phyloP scores from a whole-genome alignment of 1,139 yeast genomes.

The Scheffersomyces cryptocercus region DNA sequence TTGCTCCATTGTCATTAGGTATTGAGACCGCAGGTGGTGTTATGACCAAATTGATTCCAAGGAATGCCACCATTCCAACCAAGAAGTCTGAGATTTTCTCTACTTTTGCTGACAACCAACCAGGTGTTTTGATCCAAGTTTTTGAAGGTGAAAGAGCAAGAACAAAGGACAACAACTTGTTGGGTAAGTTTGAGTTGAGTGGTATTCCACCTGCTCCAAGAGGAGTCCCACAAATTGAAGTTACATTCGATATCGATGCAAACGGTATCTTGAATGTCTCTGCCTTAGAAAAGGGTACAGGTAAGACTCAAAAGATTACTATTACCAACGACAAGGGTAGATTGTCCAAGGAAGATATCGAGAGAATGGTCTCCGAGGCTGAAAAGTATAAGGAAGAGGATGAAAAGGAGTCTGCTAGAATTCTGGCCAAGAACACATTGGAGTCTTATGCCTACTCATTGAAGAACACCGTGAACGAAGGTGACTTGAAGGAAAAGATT shows the following conservation, averaged over 20 bases:
- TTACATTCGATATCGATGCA: constrained; percentile 47
- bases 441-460: constrained; percentile 88
- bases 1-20: constrained; percentile 49
- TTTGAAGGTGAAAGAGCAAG: constrained; percentile 50
- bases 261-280: constrained; percentile 50
- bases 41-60: constrained; percentile 48
- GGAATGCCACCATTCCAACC: constrained; percentile 50
- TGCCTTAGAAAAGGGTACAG: constrained; percentile 49
- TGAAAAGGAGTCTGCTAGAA: constrained; percentile 78
- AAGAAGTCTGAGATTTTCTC: constrained; percentile 49
- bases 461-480: constrained; percentile 57
- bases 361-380: constrained; percentile 43
- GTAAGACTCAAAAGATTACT: constrained; percentile 76
- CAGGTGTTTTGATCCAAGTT: constrained; percentile 48
- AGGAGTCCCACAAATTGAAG: constrained; percentile 52
- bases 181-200: constrained; percentile 49
- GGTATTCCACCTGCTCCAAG: constrained; percentile 53
- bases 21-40: constrained; percentile 52
- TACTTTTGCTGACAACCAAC: constrained; percentile 51
- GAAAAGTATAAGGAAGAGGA: constrained; percentile 85
- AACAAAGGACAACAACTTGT: constrained; percentile 44
- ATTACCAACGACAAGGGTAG: constrained; percentile 51
- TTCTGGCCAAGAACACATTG: constrained; percentile 73
- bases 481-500: constrained; percentile 53
- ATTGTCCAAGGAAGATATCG: constrained; percentile 28